Evolutionary conservation across 495 filamentous ascomycete species (phyloP).

Genomic region (Aspergillus carlsbadensis): DNA sequence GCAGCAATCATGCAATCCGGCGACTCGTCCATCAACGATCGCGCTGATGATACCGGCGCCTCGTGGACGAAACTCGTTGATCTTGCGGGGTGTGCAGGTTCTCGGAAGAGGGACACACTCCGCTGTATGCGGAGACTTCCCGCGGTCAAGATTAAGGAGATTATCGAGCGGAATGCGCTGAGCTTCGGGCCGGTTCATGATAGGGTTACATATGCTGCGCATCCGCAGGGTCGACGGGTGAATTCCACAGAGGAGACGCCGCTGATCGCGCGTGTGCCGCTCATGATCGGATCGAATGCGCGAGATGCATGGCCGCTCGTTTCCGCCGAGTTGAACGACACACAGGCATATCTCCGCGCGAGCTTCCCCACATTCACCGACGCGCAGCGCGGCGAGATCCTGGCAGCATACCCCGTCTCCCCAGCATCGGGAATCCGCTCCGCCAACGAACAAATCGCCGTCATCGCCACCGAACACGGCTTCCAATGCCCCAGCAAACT

Average conservation of each 20-base stretch:
- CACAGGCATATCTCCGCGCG: background rate
- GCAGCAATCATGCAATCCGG: slow-evolving; percentile 30
- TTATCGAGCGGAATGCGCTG: slow-evolving; percentile 1
- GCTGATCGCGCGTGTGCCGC: background rate
- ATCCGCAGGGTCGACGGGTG: background rate
- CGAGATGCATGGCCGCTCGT: slow-evolving; percentile 5
- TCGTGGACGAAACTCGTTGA: slow-evolving; percentile 17
- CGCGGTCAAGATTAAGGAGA: slow-evolving; percentile 3
- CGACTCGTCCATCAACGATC: background rate
- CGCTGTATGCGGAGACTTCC: slow-evolving; percentile 6
- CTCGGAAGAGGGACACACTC: background rate
- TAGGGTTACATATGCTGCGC: background rate
- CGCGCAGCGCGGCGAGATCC: background rate
- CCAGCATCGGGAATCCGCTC: slow-evolving; percentile 8
- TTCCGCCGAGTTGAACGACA: background rate
- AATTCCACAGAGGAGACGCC: background rate
- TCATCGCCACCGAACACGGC: slow-evolving; percentile 24
- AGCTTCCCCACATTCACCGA: background rate
- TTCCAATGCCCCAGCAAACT: slow-evolving; percentile 25
- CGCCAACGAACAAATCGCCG: slow-evolving; percentile 19
- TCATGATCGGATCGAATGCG: slow-evolving; percentile 1
- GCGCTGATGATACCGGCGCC: background rate
- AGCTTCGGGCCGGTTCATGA: slow-evolving; percentile 11
- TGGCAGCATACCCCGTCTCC: slow-evolving; percentile 1
- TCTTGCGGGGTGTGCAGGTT: slow-evolving; percentile 12